Evolutionary conservation across 257 asterid genomes (phyloP), one percentile per base, ranked within the genome.

Genomic region (Sherardia arvensis): DNA sequence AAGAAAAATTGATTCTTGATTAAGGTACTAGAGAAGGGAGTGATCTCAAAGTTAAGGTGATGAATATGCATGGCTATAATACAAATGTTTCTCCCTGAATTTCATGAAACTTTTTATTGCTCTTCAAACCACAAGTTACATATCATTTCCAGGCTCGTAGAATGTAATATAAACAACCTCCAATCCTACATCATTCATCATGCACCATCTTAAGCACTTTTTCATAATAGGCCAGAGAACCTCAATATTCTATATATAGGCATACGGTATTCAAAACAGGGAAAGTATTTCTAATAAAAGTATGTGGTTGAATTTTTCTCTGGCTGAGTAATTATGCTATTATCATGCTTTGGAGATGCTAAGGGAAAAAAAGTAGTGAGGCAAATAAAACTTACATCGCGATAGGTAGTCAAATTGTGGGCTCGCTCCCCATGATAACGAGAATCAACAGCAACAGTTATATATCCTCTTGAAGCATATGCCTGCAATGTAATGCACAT

Each of bases 371-470:
- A 34, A 4, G n/a, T 22, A 45, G 66, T 3, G 33, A 67, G 66
- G 72, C 49, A 62, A 29, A 17, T 27, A 71, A 59, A n/a, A 32
- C 79, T 36, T 72, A 89, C 99, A 59, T 89, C 95, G 76, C 70
- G 80, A 80, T 92, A 92, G 69, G 96, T 92, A 4, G 97, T 85
- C 73, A 80, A 36, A 72, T 54, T 79, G 75, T 66, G 79, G 18
- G 97, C 97, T 69, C 97, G 97, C 60, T 92, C 95, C 62, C 99
- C 99, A 73, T 92, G 99, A 67, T 87, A 87, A 55, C 99, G 95
- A 67, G 99, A 92, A 80, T 92, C 99, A 66, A 89, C 82, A 64
- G 99, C 97, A 74, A 92, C 56, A 34, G 95, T 73, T 43, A 92
- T 80, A 62, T 92, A 92, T 78, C 84, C 90, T 74, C 91, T 87